These are phyloP conservation scores for Parafenestella ontariensis DNA, from an alignment of 2,329 filamentous ascomycete species.

Conservation along the genomic window DNA sequence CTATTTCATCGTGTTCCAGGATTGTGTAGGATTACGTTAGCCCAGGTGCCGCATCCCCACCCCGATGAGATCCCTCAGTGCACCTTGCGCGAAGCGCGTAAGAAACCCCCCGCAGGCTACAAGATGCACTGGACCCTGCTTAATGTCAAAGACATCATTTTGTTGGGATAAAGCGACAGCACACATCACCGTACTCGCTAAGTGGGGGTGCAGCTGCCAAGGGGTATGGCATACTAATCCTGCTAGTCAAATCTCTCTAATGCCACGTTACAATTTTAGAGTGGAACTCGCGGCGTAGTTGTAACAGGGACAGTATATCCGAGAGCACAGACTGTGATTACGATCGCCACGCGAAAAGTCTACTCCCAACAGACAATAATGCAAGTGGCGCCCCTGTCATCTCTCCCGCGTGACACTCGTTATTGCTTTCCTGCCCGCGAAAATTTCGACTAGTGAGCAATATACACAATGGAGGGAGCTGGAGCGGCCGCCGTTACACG, in stretches of 20 bases:
- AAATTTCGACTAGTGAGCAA: too few relatives aligned
- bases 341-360: constrained; percentile 9
- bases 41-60: constrained; percentile 3
- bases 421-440: neutral
- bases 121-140: neutral
- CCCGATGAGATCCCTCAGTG: constrained; percentile 9
- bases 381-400: neutral
- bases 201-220: neutral
- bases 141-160: neutral
- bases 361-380: neutral
- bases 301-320: constrained; percentile 14
- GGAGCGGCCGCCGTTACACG: neutral
- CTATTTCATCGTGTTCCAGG: constrained; percentile 21
- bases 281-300: constrained; percentile 14
- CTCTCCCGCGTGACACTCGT: neutral
- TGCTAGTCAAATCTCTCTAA: constrained; percentile 13
- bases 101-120: neutral
- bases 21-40: constrained; percentile 24
- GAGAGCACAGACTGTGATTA: constrained; percentile 17
- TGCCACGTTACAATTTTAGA: constrained; percentile 22
- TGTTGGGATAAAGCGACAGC: neutral
- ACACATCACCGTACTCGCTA: neutral
- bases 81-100: neutral
- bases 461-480: neutral
- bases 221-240: constrained; percentile 1